A percentile compares a stretch with the other conserved stretches of the same genome.
These are phyloP conservation scores for Clavariopsis aquatica DNA, from an alignment of 495 filamentous ascomycete genomes.

Conservation along the genomic window DNA sequence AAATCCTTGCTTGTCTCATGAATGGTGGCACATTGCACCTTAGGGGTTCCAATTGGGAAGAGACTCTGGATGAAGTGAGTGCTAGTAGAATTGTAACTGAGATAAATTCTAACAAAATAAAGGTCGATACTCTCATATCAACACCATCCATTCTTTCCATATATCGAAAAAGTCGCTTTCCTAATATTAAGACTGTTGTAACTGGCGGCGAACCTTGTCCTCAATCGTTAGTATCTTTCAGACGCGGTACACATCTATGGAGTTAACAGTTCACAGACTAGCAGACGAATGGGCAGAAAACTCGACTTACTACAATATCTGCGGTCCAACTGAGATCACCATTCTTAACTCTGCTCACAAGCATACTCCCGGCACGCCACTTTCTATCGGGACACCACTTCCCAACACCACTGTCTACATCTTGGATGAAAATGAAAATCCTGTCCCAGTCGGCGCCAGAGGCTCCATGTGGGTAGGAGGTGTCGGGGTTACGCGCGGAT, in stretches of 20 bases:
- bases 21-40: constrained; percentile 27
- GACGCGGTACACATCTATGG: not conserved
- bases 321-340: constrained; percentile 29
- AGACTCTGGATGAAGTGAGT: constrained; percentile 18
- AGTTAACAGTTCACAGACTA: not conserved
- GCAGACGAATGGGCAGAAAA: constrained; percentile 27
- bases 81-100: not conserved
- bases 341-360: constrained; percentile 29
- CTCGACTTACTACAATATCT: constrained; percentile 30
- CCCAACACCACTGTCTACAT: constrained; percentile 31
- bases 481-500: constrained; percentile 18
- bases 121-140: constrained; percentile 26
- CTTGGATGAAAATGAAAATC: constrained; percentile 24
- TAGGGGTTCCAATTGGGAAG: constrained; percentile 21
- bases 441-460: constrained; percentile 16
- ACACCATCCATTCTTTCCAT: constrained; percentile 28
- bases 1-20: constrained; percentile 29
- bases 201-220: constrained; percentile 28
- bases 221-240: constrained; percentile 7
- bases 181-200: constrained; percentile 29
- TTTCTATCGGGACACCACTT: constrained; percentile 26
- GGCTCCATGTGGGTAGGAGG: constrained; percentile 32
- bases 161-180: constrained; percentile 12
- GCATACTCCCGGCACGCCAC: constrained; percentile 19
- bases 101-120: not conserved